A percentile compares a stretch with the other conserved stretches of the same genome.
These are phyloP conservation scores for Pilobolus umbonatus DNA, from an alignment of 192 early-diverging fungal genomes.

Conservation along the genomic window DNA sequence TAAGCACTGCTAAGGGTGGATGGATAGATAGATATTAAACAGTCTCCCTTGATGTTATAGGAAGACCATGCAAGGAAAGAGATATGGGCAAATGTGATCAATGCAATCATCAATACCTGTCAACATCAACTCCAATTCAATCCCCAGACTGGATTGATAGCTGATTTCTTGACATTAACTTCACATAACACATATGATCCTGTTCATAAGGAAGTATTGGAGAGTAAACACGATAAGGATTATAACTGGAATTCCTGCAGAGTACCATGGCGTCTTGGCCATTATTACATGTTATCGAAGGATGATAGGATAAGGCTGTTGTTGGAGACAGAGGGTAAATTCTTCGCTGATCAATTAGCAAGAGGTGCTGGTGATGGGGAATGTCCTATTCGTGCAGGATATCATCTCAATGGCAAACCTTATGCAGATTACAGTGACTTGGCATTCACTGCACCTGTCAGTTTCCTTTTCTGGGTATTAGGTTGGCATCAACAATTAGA, in stretches of 20 bases:
- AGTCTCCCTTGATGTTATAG: no score
- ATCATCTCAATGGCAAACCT: conserved; percentile 41
- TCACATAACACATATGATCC: conserved; percentile 33
- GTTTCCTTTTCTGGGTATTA: conserved; percentile 46
- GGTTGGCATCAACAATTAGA: conserved; percentile 33
- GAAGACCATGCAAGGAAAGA: conserved; percentile 41
- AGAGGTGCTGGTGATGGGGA: conserved; percentile 13
- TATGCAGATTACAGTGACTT: conserved; percentile 44
- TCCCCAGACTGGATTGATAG: conserved; percentile 45
- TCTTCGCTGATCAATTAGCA: conserved; percentile 35
- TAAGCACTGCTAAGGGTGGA: no score
- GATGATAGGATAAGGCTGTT: conserved; percentile 39
- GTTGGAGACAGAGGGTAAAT: conserved; percentile 38
- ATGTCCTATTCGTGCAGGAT: conserved; percentile 43
- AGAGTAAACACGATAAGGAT: conserved; percentile 43
- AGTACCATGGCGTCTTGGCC: conserved; percentile 50
- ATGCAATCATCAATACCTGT: conserved; percentile 36
- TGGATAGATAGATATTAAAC: no score
- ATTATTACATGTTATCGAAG: conserved; percentile 43
- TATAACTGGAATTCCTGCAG: conserved; percentile 57
- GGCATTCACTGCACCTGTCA: conserved; percentile 48
- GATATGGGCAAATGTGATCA: conserved; percentile 42
- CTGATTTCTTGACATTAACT: conserved; percentile 45
- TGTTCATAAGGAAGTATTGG: conserved; percentile 38
- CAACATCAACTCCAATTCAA: conserved; percentile 36